These are phyloP conservation scores for Podila verticillata DNA, from an alignment of 192 early-diverging fungal species.

Conservation along the genomic window DNA sequence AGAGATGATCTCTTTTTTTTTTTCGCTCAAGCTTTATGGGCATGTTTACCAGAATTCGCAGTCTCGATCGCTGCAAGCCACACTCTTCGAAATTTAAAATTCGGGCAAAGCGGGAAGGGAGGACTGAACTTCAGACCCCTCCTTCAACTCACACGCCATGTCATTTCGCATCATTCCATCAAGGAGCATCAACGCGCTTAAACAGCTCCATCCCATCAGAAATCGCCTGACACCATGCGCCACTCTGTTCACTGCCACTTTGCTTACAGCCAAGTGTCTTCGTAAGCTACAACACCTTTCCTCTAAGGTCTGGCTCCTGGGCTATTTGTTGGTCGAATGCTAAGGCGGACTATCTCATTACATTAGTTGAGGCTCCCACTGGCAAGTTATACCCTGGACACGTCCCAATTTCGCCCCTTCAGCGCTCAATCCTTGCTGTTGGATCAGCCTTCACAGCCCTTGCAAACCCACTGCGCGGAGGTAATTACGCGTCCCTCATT, in stretches of 20 bases:
- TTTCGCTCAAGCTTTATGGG: neutral
- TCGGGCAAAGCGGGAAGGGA: too few species aligned
- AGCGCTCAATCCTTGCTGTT: slow-evolving; percentile 73
- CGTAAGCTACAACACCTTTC: slow-evolving; percentile 4
- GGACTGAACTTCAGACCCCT: neutral
- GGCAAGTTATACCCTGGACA: slow-evolving; percentile 67
- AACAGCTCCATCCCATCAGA: neutral
- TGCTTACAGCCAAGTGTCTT: slow-evolving; percentile 13
- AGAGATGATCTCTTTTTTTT: slow-evolving; percentile 1
- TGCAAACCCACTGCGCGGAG: slow-evolving; percentile 76
- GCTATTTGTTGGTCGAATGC: neutral
- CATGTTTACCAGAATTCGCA: slow-evolving; percentile 1
- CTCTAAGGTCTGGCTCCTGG: neutral
- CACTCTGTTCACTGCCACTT: slow-evolving; percentile 8
- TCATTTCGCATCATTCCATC: slow-evolving; percentile 14
- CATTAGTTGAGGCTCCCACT: slow-evolving; percentile 31
- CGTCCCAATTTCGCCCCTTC: slow-evolving; percentile 69
- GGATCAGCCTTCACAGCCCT: slow-evolving; percentile 82
- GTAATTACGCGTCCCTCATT: slow-evolving; percentile 37
- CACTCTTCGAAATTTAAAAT: neutral
- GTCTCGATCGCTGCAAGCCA: neutral
- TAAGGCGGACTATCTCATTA: neutral
- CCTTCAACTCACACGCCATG: slow-evolving; percentile 8
- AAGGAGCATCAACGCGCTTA: neutral
- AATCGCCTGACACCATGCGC: neutral